These are phyloP conservation scores for Dothideomycetes sp. DNA, from an alignment of 2,329 filamentous ascomycete species.

Conservation along the genomic window DNA sequence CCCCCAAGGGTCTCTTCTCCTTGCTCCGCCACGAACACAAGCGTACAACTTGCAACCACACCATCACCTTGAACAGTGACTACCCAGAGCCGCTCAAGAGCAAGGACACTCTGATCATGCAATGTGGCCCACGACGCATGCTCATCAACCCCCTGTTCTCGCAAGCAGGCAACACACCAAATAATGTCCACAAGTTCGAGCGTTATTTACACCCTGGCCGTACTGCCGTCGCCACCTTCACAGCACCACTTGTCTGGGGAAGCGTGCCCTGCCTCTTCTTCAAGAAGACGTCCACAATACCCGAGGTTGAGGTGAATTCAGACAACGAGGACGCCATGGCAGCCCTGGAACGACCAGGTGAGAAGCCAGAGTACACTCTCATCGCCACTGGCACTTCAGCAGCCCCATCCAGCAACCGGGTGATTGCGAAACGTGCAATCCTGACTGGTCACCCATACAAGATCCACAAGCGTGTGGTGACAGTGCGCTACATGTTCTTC, in stretches of 20 bases:
- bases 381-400: constrained; percentile 81
- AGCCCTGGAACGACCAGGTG: not conserved
- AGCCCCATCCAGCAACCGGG: constrained; percentile 59
- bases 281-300: constrained; percentile 43
- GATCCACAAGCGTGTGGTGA: constrained; percentile 96
- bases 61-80: constrained; percentile 74
- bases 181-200: constrained; percentile 95
- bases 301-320: constrained; percentile 33
- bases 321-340: constrained; percentile 24
- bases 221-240: constrained; percentile 79
- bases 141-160: constrained; percentile 87
- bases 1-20: constrained; percentile 68
- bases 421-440: constrained; percentile 88
- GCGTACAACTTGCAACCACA: constrained; percentile 78
- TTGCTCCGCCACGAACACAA: constrained; percentile 93
- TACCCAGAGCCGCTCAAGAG: constrained; percentile 68
- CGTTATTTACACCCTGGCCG: constrained; percentile 85
- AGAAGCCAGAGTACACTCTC: constrained; percentile 36
- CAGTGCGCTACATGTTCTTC: constrained; percentile 99
- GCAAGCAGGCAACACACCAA: constrained; percentile 76
- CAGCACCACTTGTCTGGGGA: constrained; percentile 87
- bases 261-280: constrained; percentile 85
- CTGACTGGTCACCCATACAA: constrained; percentile 95
- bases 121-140: constrained; percentile 80
- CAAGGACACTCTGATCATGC: constrained; percentile 84